A percentile compares a stretch with the other conserved stretches of the same genome.
These are phyloP conservation scores for Chiua virens DNA, from an alignment of 768 basidiomycete species.

Conservation along the genomic window DNA sequence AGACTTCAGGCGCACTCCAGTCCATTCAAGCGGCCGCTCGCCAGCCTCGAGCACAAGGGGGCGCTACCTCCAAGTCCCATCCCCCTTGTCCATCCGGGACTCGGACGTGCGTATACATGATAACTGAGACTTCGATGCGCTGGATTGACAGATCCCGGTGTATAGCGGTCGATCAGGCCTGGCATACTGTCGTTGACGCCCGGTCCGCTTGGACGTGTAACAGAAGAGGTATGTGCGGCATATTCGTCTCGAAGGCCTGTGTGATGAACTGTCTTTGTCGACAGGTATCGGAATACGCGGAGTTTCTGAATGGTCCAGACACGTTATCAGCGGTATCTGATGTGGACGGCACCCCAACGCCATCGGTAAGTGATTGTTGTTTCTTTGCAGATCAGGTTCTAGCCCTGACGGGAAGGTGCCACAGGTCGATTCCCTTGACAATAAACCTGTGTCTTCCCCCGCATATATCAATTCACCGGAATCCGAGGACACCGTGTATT, in stretches of 20 bases:
- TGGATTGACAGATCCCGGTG: too few relatives aligned
- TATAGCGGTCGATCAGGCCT: constrained; percentile 1
- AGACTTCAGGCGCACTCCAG: neutral
- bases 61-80: constrained; percentile 19
- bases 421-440: constrained; percentile 5
- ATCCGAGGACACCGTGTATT: constrained; percentile 25
- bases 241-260: neutral
- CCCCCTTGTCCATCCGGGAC: constrained; percentile 15
- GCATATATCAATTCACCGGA: neutral
- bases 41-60: neutral
- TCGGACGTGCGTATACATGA: constrained; percentile 1
- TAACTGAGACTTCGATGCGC: too few relatives aligned
- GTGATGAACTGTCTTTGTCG: neutral
- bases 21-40: neutral
- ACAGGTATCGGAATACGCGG: constrained; percentile 9
- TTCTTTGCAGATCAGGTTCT: neutral
- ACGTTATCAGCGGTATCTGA: neutral
- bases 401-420: constrained; percentile 10
- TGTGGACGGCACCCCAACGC: neutral
- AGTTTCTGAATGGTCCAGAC: neutral
- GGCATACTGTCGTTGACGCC: constrained; percentile 14
- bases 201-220: constrained; percentile 12
- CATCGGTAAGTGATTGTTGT: constrained; percentile 1
- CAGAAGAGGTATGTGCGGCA: constrained; percentile 18
- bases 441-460: constrained; percentile 1